Conservation (phyloP, 2,329 filamentous ascomycete species). For the Fusarium scirpi region DNA sequence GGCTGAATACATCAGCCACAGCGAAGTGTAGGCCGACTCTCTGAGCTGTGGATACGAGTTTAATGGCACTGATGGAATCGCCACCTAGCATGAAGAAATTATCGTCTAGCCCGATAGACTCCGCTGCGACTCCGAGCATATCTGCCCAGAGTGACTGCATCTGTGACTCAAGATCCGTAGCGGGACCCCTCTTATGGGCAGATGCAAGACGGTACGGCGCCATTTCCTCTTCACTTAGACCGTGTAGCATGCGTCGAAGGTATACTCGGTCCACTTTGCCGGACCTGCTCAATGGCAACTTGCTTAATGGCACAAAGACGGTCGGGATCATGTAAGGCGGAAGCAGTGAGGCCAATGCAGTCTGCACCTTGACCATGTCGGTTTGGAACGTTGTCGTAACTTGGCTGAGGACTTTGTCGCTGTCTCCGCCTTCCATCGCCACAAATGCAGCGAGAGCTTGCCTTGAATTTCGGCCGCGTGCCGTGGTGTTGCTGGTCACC, state of each 20-base stretch:
- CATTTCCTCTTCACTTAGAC: conserved; percentile 12
- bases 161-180: conserved; percentile 10
- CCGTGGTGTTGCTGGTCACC: conserved; percentile 11
- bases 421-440: conserved; percentile 13
- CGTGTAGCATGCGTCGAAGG: conserved; percentile 7
- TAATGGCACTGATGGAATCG: conserved; percentile 9
- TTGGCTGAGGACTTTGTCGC: conserved; percentile 12
- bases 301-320: conserved; percentile 12
- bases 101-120: conserved; percentile 10
- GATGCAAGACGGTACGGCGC: conserved; percentile 8
- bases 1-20: conserved; percentile 11
- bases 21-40: conserved; percentile 13
- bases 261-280: conserved; percentile 12
- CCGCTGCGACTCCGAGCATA: conserved; percentile 10
- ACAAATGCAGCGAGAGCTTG: conserved; percentile 15
- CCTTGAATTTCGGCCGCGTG: conserved; percentile 6
- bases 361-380: conserved; percentile 6
- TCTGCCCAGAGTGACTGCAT: conserved; percentile 14
- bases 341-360: conserved; percentile 10
- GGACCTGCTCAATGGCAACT: conserved; percentile 13
- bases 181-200: conserved; percentile 3
- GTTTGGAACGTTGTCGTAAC: conserved; percentile 12
- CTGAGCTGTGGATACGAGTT: conserved; percentile 8
- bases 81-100: conserved; percentile 14
- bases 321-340: conserved; percentile 16